Percentiles rank a stretch among this genome's conserved stretches.
These are phyloP conservation scores for Rubia occidens DNA, from an alignment of 305 asterid species.

Conservation along the genomic window DNA sequence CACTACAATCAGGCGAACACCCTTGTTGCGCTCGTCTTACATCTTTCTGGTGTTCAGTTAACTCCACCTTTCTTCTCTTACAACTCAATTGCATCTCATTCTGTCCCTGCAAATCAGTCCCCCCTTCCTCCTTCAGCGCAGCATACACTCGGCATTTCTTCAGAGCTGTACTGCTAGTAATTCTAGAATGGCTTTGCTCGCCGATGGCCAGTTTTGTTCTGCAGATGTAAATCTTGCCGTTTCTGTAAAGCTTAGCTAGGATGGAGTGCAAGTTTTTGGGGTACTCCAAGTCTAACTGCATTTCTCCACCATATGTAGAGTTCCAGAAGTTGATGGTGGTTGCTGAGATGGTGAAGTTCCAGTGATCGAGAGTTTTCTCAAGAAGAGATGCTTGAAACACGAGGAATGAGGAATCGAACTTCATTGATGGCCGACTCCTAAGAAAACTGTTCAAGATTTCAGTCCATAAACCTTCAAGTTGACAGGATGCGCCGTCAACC, in stretches of 20 bases:
- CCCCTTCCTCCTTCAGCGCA: conserved; percentile 24
- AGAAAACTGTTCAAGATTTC: conserved; percentile 41
- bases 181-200: conserved; percentile 4
- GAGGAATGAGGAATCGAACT: conserved; percentile 50
- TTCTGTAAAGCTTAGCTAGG: conserved; percentile 57
- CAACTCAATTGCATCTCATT: conserved; percentile 18
- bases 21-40: conserved; percentile 80
- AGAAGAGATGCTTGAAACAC: conserved; percentile 47
- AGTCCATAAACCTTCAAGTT: conserved; percentile 46
- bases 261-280: conserved; percentile 50
- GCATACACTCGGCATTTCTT: conserved; percentile 20
- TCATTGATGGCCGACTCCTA: conserved; percentile 40
- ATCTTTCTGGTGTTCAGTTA: conserved; percentile 76
- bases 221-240: conserved; percentile 43
- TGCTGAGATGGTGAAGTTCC: conserved; percentile 44
- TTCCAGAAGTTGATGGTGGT: conserved; percentile 60
- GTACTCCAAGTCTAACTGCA: conserved; percentile 51
- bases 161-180: conserved; percentile 14
- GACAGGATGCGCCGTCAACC: conserved; percentile 27
- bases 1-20: conserved; percentile 42
- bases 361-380: conserved; percentile 54
- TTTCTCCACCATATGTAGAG: conserved; percentile 48
- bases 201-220: conserved; percentile 21
- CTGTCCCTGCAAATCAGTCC: conserved; percentile 13
- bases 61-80: conserved; percentile 43